phyloP scores from a whole-genome alignment of 73 alveolate species.

The Tetrahymena malaccensis region DNA sequence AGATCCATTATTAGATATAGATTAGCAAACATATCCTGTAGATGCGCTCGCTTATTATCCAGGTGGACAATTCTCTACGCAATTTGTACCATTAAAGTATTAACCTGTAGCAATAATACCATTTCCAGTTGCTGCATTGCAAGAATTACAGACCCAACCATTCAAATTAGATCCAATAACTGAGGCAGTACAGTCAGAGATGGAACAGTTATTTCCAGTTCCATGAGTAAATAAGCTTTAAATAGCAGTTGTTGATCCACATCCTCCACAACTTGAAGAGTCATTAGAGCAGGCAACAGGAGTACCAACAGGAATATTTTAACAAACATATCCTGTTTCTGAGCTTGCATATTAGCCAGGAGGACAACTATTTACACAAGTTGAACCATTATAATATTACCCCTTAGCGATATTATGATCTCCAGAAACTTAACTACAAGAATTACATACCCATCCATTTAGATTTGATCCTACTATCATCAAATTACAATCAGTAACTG shows the following conservation, averaged over 20 bases:
- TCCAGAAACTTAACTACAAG: neutral
- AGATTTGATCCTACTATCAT: neutral
- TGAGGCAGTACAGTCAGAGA: neutral
- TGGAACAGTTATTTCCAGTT: neutral
- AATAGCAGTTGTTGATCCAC: neutral
- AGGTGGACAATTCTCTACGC: neutral
- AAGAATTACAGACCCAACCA: neutral
- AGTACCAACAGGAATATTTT: neutral
- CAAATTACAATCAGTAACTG: neutral
- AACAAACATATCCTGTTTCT: neutral
- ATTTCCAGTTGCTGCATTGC: neutral
- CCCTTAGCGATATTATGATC: neutral
- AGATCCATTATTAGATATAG: neutral
- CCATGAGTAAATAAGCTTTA: neutral
- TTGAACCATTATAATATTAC: neutral
- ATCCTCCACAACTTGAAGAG: neutral
- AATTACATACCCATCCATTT: neutral
- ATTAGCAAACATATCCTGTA: neutral
- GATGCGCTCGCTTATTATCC: neutral
- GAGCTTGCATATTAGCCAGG: neutral
- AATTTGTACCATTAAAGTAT: neutral
- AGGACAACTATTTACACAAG: neutral
- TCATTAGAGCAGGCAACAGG: neutral
- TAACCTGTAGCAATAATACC: neutral
- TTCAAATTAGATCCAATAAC: neutral